Evolutionary conservation across 768 basidiomycete species (phyloP).

Genomic region (Amanita brunnescens): DNA sequence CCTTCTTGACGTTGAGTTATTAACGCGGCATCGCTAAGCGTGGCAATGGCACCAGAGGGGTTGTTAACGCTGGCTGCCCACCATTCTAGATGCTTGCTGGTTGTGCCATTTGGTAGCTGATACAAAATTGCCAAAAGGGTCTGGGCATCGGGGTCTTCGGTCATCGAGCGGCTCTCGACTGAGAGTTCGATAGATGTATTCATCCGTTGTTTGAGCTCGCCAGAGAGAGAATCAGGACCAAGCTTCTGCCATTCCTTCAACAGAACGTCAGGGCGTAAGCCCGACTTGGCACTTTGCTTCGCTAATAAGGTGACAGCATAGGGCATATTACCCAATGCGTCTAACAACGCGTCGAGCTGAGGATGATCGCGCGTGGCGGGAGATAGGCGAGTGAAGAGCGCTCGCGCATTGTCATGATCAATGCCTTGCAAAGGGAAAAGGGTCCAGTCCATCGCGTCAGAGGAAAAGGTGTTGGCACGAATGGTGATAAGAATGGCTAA

Average conservation of each 20-base stretch:
- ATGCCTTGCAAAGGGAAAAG: too few species aligned
- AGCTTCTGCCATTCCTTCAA: constrained; percentile 9
- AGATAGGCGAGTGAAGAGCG: constrained; percentile 15
- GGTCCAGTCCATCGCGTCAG: constrained; percentile 16
- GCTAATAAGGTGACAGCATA: constrained; percentile 16
- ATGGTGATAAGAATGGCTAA: too few species aligned
- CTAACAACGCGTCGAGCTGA: constrained; percentile 16
- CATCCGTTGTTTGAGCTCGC: constrained; percentile 11
- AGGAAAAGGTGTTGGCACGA: too few species aligned
- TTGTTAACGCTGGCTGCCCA: constrained; percentile 6
- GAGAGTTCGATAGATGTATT: too few species aligned
- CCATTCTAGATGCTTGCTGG: neutral
- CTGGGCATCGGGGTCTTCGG: constrained; percentile 12
- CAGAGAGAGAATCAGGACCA: constrained; percentile 9
- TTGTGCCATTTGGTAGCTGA: constrained; percentile 15
- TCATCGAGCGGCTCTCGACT: constrained; percentile 11
- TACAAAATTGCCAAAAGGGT: constrained; percentile 15
- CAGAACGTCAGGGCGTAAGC: too few species aligned
- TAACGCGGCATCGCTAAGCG: constrained; percentile 9
- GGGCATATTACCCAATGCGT: constrained; percentile 21
- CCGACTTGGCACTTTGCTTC: too few species aligned
- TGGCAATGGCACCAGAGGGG: too few species aligned
- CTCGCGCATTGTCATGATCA: constrained; percentile 13
- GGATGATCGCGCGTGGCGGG: constrained; percentile 13
- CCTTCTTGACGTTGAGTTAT: neutral